These are phyloP conservation scores for Butyriboletus appendiculatus DNA, from an alignment of 1,284 basidiomycete genomes.

Conservation along the genomic window DNA sequence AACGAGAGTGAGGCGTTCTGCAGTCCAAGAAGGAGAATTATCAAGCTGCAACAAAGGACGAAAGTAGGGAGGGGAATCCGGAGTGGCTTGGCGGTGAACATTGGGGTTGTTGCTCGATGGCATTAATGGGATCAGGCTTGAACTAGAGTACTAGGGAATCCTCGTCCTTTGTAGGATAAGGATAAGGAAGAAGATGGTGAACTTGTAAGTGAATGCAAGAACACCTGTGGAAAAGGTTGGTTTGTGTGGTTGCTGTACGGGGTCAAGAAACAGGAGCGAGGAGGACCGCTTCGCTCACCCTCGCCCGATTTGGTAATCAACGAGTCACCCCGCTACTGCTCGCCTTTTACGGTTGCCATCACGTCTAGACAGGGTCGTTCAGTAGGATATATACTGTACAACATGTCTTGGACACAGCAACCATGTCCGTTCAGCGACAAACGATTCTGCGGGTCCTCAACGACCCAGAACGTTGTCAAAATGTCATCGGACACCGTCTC, in stretches of 20 bases:
- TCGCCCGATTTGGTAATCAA: constrained; percentile 13
- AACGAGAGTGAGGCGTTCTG: constrained; percentile 11
- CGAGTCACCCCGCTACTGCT: constrained; percentile 22
- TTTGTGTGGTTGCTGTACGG: constrained; percentile 26
- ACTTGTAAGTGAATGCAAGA: constrained; percentile 39
- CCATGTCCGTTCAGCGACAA: not conserved
- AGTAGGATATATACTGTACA: not conserved
- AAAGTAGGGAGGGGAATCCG: constrained; percentile 20
- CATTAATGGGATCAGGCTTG: constrained; percentile 29
- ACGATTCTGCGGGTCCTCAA: not conserved
- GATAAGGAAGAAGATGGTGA: constrained; percentile 11
- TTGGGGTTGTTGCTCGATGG: constrained; percentile 26
- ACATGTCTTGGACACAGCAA: not conserved
- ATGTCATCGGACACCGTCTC: not conserved
- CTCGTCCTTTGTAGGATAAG: constrained; percentile 23
- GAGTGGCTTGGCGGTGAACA: constrained; percentile 24
- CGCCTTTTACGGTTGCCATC: constrained; percentile 18
- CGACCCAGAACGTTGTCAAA: not conserved
- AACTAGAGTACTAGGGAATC: constrained; percentile 16
- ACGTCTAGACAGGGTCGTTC: not conserved
- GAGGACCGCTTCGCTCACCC: constrained; percentile 2
- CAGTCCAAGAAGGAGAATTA: constrained; percentile 28
- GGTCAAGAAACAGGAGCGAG: constrained; percentile 24
- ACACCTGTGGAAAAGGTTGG: constrained; percentile 15
- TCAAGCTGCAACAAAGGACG: constrained; percentile 34